Percentiles rank a stretch among this genome's conserved stretches.
Evolutionary conservation across 2,329 filamentous ascomycete genomes (phyloP).

Genomic region (Thielaviopsis musarum): DNA sequence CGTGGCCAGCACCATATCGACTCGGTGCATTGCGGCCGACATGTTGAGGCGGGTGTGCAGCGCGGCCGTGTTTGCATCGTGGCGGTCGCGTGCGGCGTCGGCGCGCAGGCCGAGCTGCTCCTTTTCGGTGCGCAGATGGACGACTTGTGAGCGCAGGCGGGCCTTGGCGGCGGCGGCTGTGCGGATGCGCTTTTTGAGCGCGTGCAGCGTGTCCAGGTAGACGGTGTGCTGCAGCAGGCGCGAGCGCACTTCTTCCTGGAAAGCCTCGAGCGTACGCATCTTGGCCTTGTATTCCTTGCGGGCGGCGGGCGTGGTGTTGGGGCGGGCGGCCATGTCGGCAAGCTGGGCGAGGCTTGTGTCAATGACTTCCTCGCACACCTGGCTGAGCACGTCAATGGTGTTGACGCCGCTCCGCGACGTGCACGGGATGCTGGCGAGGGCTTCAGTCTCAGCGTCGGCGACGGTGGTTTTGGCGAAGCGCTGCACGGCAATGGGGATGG

Average conservation of each 20-base stretch:
- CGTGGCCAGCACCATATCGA: constrained; percentile 39
- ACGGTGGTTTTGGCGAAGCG: constrained; percentile 35
- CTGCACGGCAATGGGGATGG: constrained; percentile 41
- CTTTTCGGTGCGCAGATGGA: constrained; percentile 39
- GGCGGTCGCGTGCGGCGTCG: constrained; percentile 43
- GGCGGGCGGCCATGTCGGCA: constrained; percentile 22
- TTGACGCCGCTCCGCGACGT: constrained; percentile 39
- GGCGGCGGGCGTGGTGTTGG: constrained; percentile 27
- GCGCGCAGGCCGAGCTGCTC: constrained; percentile 45
- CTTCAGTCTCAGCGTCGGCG: constrained; percentile 25
- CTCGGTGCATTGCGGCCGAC: constrained; percentile 42
- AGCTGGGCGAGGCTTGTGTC: constrained; percentile 32
- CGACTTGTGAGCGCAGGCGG: constrained; percentile 39
- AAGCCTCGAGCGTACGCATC: constrained; percentile 38
- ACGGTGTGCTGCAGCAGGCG: constrained; percentile 43
- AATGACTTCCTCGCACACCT: constrained; percentile 44
- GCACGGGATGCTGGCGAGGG: constrained; percentile 36
- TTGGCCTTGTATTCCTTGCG: constrained; percentile 40
- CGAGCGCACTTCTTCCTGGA: constrained; percentile 37
- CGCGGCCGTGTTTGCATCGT: constrained; percentile 31
- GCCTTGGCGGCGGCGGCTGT: constrained; percentile 41
- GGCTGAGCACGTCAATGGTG: constrained; percentile 42
- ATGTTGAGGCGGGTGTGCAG: constrained; percentile 31
- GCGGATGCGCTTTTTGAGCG: constrained; percentile 39
- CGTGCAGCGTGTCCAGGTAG: constrained; percentile 40